These are phyloP conservation scores for Mytilinidion resinicola DNA, from an alignment of 495 filamentous ascomycete genomes.

Conservation along the genomic window DNA sequence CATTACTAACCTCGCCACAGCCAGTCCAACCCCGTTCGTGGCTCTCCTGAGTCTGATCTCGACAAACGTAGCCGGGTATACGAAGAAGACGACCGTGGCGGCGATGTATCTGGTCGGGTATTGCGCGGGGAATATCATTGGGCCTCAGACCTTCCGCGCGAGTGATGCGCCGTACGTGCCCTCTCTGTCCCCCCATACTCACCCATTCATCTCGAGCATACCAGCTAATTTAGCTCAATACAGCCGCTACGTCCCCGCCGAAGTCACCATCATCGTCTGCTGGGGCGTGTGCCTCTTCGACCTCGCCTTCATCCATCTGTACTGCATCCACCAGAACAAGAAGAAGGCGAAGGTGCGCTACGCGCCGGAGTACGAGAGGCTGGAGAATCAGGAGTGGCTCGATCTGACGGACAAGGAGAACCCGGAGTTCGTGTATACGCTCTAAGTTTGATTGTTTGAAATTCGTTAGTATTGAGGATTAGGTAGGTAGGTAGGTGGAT, in stretches of 20 bases:
- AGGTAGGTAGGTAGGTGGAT: too few species aligned
- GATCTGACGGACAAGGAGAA: slow-evolving; percentile 55
- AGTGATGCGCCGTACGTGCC: slow-evolving; percentile 32
- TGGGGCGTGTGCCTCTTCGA: slow-evolving; percentile 50
- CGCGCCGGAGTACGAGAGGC: slow-evolving; percentile 52
- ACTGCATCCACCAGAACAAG: slow-evolving; percentile 54
- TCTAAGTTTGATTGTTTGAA: too few species aligned
- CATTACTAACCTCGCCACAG: neutral
- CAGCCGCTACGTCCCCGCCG: slow-evolving; percentile 59
- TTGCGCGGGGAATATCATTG: slow-evolving; percentile 55
- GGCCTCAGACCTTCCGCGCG: slow-evolving; percentile 53
- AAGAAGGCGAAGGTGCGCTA: slow-evolving; percentile 52
- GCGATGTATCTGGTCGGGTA: slow-evolving; percentile 65
- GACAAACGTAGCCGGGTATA: slow-evolving; percentile 65
- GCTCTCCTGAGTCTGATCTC: slow-evolving; percentile 53
- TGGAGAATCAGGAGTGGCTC: slow-evolving; percentile 63
- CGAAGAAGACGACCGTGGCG: slow-evolving; percentile 68
- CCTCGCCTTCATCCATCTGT: slow-evolving; percentile 56
- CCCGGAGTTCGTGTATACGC: slow-evolving; percentile 37
- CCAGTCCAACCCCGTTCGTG: slow-evolving; percentile 53
- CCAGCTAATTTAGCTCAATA: slow-evolving; percentile 25
- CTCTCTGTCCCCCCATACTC: neutral
- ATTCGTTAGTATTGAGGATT: too few species aligned
- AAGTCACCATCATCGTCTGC: slow-evolving; percentile 63
- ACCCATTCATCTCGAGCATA: neutral